phyloP scores from a whole-genome alignment of 2,329 filamentous ascomycete genomes.

The Hypoxylon sp. region DNA sequence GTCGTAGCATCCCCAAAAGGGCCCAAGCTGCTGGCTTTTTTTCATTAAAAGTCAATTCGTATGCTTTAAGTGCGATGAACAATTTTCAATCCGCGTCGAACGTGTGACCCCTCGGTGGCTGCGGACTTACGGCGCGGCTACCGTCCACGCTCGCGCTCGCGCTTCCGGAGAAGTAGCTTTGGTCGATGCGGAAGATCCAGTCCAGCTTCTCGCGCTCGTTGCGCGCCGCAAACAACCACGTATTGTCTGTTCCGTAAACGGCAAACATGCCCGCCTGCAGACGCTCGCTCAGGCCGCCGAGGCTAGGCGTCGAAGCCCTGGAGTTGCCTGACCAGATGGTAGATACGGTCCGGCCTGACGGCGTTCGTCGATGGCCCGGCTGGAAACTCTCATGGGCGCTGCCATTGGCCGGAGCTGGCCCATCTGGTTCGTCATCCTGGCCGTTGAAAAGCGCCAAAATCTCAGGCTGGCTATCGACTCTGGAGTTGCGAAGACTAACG shows the following conservation, averaged over 20 bases:
- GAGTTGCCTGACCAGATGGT: constrained; percentile 65
- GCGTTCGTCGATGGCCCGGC: constrained; percentile 61
- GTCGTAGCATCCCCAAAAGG: constrained; percentile 40
- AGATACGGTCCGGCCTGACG: constrained; percentile 65
- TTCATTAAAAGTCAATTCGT: no score
- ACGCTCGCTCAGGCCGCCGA: constrained; percentile 67
- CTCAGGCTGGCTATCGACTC: constrained; percentile 92
- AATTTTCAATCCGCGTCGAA: constrained; percentile 42
- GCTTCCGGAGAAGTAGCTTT: constrained; percentile 71
- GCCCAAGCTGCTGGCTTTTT: constrained; percentile 20
- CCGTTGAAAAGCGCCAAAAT: constrained; percentile 77
- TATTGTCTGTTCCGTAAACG: constrained; percentile 93
- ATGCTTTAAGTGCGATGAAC: no score
- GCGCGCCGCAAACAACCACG: constrained; percentile 91
- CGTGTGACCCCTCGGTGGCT: constrained; percentile 43
- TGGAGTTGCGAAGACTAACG: constrained; percentile 87
- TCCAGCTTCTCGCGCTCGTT: constrained; percentile 94
- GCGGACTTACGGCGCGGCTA: constrained; percentile 56
- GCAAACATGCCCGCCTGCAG: constrained; percentile 85
- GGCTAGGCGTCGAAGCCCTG: constrained; percentile 57
- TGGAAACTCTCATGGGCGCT: constrained; percentile 55
- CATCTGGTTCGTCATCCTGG: constrained; percentile 39
- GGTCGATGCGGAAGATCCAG: constrained; percentile 96
- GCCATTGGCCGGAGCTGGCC: constrained; percentile 41
- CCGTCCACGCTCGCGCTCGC: constrained; percentile 55